Evolutionary conservation across 2,329 filamentous ascomycete species (phyloP), one percentile per base, ranked within the genome.

Genomic region (Alternaria viburni): DNA sequence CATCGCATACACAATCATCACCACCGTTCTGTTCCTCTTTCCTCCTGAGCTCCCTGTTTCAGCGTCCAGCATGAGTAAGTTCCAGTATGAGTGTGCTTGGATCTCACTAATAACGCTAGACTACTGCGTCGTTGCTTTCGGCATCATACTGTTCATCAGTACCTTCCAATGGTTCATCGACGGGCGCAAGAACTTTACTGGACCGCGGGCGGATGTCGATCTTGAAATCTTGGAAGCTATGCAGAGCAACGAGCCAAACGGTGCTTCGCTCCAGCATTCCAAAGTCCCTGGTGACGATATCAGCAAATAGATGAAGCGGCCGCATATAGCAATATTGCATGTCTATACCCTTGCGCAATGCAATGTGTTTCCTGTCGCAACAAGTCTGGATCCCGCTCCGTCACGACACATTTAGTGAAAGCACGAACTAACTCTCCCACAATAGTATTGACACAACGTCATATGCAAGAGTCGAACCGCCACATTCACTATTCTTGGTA

Each of bases 11-110:
- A 87, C 90, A 1, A 80, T 88, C 12, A 76, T 93, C n/a, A 93
- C 91, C 0, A 93, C 90, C 0, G 87, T 93, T 1, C 83, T 93
- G 1, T 93, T 93, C 79, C 84, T 93, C 19, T 92, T 93, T 79
- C 91, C 91, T 4, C 91, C 91, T 0, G 85, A 84, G 8, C 73
- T 89, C 5, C 90, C 89, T 0, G 89, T 90, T 2, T 88, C 87
- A 0, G 83, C 85, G 0, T 87, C 81, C 69, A 92, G 87, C 80
- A 93, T 93, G 91, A 93, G 86, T 86, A 81, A 71, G 83, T 80
- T 32, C 13, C 9, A 3, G 19, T 43, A 3, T 10, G 15, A 45
- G 2, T 26, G 13, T 21, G 12, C 7, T 9, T 23, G 23, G 19
- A n/a, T 5, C 19, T n/a, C 8, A 54, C 70, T 78, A 58, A 78